Evolutionary conservation across 306 rosid genomes (phyloP), one percentile per base, ranked within the genome.

Genomic region (Vachellia collinsii): DNA sequence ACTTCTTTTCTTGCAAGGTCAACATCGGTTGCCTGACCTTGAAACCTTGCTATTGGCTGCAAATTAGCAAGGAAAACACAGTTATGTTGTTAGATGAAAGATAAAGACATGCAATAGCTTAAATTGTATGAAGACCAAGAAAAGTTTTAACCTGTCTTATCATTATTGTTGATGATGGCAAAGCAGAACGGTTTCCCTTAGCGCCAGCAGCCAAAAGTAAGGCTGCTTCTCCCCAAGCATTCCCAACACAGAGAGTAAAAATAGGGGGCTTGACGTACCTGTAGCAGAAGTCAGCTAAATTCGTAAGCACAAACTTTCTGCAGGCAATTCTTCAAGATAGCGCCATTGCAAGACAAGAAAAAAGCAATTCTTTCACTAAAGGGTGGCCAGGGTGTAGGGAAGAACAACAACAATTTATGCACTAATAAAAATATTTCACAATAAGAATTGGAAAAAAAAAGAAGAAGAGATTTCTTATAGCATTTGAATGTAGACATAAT

Each of bases 201-300:
- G 97, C 91, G 80, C 99, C 99, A 63, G 99, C 86, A 78, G 99
- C 97, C 89, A 96, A 89, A 81, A 96, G 99, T 83, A 96, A 85
- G 63, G 99, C 98, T 66, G 99, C 98, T 91, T 96, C 99, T 80
- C 98, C 99, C 99, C 99, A 96, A 75, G 98, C 98, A 83, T 93
- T 96, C 74, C 98, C 99, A 64, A 96, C 97, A 80, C 98, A 93
- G 0, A 96, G 93, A 43, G 99, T 96, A 81, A 93, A 96, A 81
- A 96, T 89, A 22, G 99, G 94, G 62, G 99, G 91, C 79, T 90
- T 92, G 75, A 93, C 93, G 79, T 89, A 89, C 70, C 99, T 96
- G 83, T 71, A 70, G 75, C 78, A 74, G 41, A 83, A 47, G 59
- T 59, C 39, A 80, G 63, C 67, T 46, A 67, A 58, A 74, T 82